These are phyloP conservation scores for Coffea canephora DNA, from an alignment of 257 asterid genomes.

Conservation along the genomic window DNA sequence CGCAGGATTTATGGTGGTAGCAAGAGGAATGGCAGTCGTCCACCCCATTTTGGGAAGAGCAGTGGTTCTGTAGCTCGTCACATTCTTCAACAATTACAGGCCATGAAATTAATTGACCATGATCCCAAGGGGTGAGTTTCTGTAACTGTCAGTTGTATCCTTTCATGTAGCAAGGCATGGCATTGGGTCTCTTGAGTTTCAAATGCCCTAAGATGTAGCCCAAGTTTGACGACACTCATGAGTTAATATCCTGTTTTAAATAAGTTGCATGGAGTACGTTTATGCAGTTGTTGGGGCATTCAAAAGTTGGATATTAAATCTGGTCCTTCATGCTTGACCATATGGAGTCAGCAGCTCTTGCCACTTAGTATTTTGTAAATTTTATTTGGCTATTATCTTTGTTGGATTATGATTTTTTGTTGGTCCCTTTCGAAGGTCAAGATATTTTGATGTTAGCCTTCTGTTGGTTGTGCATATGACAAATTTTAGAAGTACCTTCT, in stretches of 20 bases:
- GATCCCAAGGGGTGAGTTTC: slow-evolving; percentile 74
- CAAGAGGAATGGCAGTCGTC: slow-evolving; percentile 93
- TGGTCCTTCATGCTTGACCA: background rate
- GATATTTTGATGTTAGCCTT: background rate
- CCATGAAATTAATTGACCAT: slow-evolving; percentile 65
- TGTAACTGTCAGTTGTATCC: background rate
- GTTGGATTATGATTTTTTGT: background rate
- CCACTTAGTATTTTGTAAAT: background rate
- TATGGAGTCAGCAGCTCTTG: background rate
- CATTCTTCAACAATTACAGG: slow-evolving; percentile 81
- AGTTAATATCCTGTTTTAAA: background rate
- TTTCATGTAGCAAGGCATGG: background rate
- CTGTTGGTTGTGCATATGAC: background rate
- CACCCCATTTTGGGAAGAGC: slow-evolving; percentile 87
- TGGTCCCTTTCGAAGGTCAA: background rate
- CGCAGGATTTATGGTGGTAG: slow-evolving; percentile 90
- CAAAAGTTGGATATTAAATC: background rate
- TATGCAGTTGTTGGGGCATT: background rate
- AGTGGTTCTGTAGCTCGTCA: slow-evolving; percentile 91
- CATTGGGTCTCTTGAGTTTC: background rate
- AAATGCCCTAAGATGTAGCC: background rate
- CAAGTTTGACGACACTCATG: background rate
- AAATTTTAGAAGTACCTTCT: too few species aligned
- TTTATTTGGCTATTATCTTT: too few species aligned
- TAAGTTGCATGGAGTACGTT: background rate